Evolutionary conservation across 192 early-diverging fungal species (phyloP).

Genomic region (Thamnidium elegans): DNA sequence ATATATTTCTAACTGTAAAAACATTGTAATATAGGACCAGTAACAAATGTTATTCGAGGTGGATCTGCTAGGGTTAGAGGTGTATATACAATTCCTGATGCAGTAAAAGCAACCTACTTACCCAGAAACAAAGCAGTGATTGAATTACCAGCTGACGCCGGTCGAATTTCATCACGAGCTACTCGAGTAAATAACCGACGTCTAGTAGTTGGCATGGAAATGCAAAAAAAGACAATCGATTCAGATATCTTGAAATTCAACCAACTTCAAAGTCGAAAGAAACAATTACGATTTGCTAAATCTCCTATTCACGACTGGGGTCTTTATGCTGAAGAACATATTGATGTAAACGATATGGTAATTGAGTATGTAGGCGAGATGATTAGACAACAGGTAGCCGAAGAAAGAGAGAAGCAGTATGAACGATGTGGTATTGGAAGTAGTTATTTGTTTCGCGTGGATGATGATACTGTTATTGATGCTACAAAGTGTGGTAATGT

Average conservation of each 20-base stretch:
- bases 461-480: constrained; percentile 93
- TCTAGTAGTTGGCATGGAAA: constrained; percentile 54
- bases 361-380: constrained; percentile 98
- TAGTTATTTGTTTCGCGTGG: constrained; percentile 95
- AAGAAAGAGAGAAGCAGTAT: constrained; percentile 91
- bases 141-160: constrained; percentile 31
- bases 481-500: constrained; percentile 96
- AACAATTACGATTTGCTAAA: constrained; percentile 86
- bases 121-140: constrained; percentile 33
- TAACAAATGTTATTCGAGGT: neutral
- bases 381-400: constrained; percentile 90
- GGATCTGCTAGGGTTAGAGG: constrained; percentile 79
- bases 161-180: constrained; percentile 45
- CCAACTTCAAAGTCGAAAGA: constrained; percentile 85
- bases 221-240: constrained; percentile 39
- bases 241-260: constrained; percentile 84
- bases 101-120: constrained; percentile 61
- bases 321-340: constrained; percentile 89
- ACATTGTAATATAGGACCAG: neutral
- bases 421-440: constrained; percentile 91
- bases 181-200: constrained; percentile 63
- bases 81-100: constrained; percentile 58
- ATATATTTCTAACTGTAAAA: neutral
- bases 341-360: constrained; percentile 89
- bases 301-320: constrained; percentile 98